Evolutionary conservation across 768 basidiomycete species (phyloP).

Genomic region (Goffeauzyma gilvescens): DNA sequence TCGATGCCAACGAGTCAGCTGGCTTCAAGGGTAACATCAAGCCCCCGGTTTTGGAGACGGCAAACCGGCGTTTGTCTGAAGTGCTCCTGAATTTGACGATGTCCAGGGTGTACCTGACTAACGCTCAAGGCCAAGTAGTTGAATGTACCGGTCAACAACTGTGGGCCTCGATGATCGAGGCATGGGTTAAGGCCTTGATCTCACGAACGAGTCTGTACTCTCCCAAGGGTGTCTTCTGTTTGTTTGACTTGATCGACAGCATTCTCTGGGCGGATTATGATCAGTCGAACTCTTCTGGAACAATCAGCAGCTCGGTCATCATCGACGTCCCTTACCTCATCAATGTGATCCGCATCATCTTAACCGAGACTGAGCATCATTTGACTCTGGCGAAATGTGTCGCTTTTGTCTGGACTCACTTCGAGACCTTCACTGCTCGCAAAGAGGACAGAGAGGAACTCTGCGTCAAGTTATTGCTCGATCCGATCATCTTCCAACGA

Average conservation of each 20-base stretch:
- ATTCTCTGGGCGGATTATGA: conserved; percentile 30
- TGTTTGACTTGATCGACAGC: conserved; percentile 35
- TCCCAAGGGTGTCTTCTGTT: conserved; percentile 34
- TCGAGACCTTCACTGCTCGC: conserved; percentile 29
- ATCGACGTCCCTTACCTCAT: conserved; percentile 34
- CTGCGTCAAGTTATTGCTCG: conserved; percentile 32
- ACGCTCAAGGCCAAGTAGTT: conserved; percentile 11
- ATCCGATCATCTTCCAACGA: conserved; percentile 32
- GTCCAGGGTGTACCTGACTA: conserved; percentile 21
- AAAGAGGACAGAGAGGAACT: conserved; percentile 31
- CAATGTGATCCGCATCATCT: conserved; percentile 29
- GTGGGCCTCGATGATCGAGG: conserved; percentile 33
- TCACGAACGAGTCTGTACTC: conserved; percentile 35
- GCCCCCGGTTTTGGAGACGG: conserved; percentile 36
- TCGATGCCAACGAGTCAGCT: conserved; percentile 35
- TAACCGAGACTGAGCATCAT: conserved; percentile 35
- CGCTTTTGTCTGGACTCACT: conserved; percentile 35
- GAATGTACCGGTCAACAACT: conserved; percentile 26
- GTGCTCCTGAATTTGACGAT: conserved; percentile 32
- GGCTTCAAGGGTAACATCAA: conserved; percentile 34
- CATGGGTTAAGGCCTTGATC: conserved; percentile 32
- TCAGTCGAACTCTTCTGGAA: conserved; percentile 8
- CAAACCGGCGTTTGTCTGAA: conserved; percentile 34
- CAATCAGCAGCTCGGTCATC: conserved; percentile 17
- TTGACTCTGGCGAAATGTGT: conserved; percentile 34